Evolutionary conservation across 2,329 filamentous ascomycete species (phyloP).

Genomic region (Curvularia lunata): DNA sequence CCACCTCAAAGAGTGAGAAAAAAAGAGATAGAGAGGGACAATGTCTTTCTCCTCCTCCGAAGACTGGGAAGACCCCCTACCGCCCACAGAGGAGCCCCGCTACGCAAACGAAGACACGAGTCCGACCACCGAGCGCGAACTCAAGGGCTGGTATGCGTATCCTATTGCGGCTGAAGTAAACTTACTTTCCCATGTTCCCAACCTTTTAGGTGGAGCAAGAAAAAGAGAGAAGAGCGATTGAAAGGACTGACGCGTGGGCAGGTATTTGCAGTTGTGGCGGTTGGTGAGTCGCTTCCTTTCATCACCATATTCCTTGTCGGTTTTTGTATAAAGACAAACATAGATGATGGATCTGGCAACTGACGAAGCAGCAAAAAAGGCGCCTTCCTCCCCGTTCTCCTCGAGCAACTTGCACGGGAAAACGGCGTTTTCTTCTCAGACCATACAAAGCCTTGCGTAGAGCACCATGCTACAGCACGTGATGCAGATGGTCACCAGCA

Average conservation of each 20-base stretch:
- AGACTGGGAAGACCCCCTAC: not conserved
- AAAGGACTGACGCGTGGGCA: not conserved
- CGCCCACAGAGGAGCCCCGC: constrained; percentile 7
- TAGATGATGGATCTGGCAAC: no score
- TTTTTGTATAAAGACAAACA: no score
- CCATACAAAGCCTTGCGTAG: constrained; percentile 72
- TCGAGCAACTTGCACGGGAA: constrained; percentile 89
- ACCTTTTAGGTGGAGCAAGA: no score
- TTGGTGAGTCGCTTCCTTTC: constrained; percentile 63
- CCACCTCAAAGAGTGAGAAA: not conserved
- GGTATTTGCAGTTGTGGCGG: constrained; percentile 84
- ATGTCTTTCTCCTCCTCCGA: constrained; percentile 24
- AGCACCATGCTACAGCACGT: constrained; percentile 47
- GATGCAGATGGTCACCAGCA: constrained; percentile 14
- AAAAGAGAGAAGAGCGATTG: not conserved
- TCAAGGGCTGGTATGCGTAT: constrained; percentile 89
- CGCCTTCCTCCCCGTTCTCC: constrained; percentile 88
- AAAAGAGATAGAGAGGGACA: not conserved
- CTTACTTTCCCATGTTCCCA: no score
- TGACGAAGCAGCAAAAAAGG: constrained; percentile 50
- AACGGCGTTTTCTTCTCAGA: constrained; percentile 84
- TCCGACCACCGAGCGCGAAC: constrained; percentile 79
- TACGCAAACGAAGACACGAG: constrained; percentile 58
- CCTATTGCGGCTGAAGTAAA: constrained; percentile 80
- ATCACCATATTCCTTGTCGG: no score